Conservation (phyloP, 179 eudicot species). For the Kewa caespitosa region DNA sequence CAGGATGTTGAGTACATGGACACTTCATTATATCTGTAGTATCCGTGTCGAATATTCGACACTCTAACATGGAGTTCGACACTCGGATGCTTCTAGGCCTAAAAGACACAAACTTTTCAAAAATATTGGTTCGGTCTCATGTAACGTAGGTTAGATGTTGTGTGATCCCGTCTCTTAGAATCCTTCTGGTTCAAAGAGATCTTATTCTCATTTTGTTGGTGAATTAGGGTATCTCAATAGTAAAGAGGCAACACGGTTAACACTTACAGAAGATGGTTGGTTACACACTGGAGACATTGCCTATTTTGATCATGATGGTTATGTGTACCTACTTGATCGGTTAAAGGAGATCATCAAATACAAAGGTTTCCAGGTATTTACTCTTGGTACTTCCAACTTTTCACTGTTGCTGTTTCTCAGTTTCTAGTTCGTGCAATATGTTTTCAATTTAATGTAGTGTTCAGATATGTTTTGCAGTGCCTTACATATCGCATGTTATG, state of each 20-base stretch:
- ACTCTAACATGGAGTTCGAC: no score
- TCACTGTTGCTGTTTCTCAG: background rate
- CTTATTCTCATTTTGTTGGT: background rate
- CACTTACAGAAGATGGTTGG: constrained; percentile 76
- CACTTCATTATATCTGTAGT: no score
- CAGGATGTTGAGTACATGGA: no score
- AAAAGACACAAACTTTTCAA: no score
- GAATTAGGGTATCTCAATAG: constrained; percentile 70
- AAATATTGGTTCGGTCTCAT: background rate
- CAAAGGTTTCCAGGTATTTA: constrained; percentile 84
- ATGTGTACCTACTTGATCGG: constrained; percentile 70
- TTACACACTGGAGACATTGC: constrained; percentile 85
- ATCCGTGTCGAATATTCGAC: no score
- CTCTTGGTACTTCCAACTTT: background rate
- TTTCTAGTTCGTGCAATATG: background rate
- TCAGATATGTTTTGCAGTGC: background rate
- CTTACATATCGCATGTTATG: background rate
- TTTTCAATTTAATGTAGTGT: background rate
- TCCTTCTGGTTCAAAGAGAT: background rate
- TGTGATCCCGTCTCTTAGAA: no score
- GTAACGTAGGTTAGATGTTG: background rate
- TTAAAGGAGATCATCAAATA: constrained; percentile 94
- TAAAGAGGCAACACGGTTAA: constrained; percentile 49
- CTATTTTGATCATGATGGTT: constrained; percentile 75
- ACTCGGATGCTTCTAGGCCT: no score